Conservation (phyloP, 768 basidiomycete genomes). For the Tulasnella sp. region DNA sequence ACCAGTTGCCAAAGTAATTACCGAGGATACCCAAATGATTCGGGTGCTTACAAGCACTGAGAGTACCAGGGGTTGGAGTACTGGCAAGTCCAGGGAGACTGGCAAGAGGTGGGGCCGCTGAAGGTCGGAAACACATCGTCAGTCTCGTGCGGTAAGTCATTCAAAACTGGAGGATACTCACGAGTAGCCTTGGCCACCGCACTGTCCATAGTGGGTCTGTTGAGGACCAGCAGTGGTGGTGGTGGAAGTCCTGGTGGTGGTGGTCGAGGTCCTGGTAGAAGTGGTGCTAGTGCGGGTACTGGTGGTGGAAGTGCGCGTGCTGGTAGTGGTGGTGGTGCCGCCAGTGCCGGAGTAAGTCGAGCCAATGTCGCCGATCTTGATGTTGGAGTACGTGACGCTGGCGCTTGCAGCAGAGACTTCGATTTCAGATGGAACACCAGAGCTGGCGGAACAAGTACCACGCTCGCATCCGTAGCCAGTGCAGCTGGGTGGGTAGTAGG, state of each 20-base stretch:
- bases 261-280: not conserved
- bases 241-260: not conserved
- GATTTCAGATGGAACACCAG: conserved; percentile 24
- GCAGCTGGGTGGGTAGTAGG: conserved; percentile 19
- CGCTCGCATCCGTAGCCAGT: conserved; percentile 21
- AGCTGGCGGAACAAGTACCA: conserved; percentile 24
- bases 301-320: not conserved
- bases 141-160: not conserved
- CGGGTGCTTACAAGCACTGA: not conserved
- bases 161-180: not conserved
- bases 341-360: not conserved
- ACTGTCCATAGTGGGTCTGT: not conserved
- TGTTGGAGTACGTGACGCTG: conserved; percentile 18
- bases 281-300: not conserved
- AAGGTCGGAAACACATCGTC: not conserved
- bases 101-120: not conserved
- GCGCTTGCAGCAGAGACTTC: conserved; percentile 20
- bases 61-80: not conserved
- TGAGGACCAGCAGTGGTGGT: not conserved
- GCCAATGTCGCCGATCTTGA: not conserved
- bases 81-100: not conserved
- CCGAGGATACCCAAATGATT: not conserved
- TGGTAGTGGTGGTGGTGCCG: not conserved
- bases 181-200: not conserved
- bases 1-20: not conserved